These are phyloP conservation scores for Cymodocea nodosa DNA, from an alignment of 116 monocot genomes.

Conservation along the genomic window DNA sequence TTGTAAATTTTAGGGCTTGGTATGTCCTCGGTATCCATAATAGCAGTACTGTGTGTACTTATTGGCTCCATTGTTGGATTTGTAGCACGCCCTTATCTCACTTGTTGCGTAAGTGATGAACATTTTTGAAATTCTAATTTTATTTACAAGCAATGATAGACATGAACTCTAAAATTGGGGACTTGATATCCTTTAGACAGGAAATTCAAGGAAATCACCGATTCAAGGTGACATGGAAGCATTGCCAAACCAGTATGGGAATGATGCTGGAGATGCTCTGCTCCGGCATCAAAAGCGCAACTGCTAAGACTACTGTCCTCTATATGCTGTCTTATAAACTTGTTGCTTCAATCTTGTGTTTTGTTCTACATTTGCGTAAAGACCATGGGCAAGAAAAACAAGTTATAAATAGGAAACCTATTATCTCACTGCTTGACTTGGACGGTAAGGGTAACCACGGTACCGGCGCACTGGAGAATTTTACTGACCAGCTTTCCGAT, in stretches of 20 bases:
- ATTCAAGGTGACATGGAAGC: slow-evolving; percentile 37
- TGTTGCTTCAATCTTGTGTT: slow-evolving; percentile 14
- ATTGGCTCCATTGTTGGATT: slow-evolving; percentile 23
- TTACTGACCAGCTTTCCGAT: slow-evolving; percentile 18
- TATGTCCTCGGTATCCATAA: slow-evolving; percentile 8
- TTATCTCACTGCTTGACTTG: slow-evolving; percentile 21
- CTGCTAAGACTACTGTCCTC: slow-evolving; percentile 25
- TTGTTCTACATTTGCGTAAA: slow-evolving; percentile 15
- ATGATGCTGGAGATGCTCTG: slow-evolving; percentile 21
- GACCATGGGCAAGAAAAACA: slow-evolving; percentile 15
- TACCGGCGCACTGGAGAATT: neutral
- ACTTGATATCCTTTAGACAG: slow-evolving; percentile 35
- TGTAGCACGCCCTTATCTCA: slow-evolving; percentile 20
- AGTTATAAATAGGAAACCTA: slow-evolving; percentile 3
- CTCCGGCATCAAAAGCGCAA: slow-evolving; percentile 61
- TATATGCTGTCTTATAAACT: slow-evolving; percentile 12
- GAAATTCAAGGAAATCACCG: slow-evolving; percentile 24
- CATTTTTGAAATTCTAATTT: neutral
- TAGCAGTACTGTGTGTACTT: slow-evolving; percentile 25
- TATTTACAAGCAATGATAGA: neutral
- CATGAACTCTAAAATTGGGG: neutral
- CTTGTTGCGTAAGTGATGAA: slow-evolving; percentile 14
- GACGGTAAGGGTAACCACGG: slow-evolving; percentile 2
- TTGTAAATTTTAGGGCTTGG: slow-evolving; percentile 17
- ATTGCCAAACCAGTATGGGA: slow-evolving; percentile 27